Percentiles rank a stretch among this genome's conserved stretches.
Conservation (phyloP, 257 asterid species). For the Nicotiana benthamiana region DNA sequence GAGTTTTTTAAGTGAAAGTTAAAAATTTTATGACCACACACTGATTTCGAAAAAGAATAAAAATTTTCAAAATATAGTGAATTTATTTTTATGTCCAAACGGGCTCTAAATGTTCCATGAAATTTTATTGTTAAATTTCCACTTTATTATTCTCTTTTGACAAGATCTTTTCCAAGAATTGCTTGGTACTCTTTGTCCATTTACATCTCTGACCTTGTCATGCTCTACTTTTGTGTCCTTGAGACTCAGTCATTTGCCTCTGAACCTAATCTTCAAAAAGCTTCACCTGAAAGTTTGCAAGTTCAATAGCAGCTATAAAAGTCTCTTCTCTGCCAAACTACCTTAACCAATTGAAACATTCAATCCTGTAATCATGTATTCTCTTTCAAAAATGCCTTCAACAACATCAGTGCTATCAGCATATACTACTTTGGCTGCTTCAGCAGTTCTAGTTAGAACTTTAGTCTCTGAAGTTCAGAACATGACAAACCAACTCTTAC, state of each 20-base stretch:
- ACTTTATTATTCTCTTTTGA: not conserved
- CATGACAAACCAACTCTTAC: constrained; percentile 19
- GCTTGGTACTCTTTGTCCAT: not conserved
- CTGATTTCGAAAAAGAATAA: no score
- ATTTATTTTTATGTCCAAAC: no score
- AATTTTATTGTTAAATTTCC: no score
- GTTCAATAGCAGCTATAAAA: not conserved
- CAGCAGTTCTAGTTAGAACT: constrained; percentile 9
- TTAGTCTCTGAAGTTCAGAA: constrained; percentile 16
- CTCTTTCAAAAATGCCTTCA: constrained; percentile 16
- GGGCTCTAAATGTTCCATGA: no score
- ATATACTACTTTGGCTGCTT: constrained; percentile 20
- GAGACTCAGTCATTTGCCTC: not conserved
- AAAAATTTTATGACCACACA: no score
- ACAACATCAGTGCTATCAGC: constrained; percentile 14
- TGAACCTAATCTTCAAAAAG: constrained; percentile 5
- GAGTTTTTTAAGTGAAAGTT: no score
- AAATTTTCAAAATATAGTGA: no score
- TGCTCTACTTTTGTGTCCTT: not conserved
- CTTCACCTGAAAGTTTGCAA: constrained; percentile 10
- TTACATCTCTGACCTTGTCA: not conserved
- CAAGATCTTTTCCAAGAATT: constrained; percentile 6
- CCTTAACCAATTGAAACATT: not conserved
- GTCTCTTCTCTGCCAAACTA: not conserved
- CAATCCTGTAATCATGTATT: constrained; percentile 6